Evolutionary conservation across 257 asterid genomes (phyloP).

Genomic region (Solanum corneliomulleri): DNA sequence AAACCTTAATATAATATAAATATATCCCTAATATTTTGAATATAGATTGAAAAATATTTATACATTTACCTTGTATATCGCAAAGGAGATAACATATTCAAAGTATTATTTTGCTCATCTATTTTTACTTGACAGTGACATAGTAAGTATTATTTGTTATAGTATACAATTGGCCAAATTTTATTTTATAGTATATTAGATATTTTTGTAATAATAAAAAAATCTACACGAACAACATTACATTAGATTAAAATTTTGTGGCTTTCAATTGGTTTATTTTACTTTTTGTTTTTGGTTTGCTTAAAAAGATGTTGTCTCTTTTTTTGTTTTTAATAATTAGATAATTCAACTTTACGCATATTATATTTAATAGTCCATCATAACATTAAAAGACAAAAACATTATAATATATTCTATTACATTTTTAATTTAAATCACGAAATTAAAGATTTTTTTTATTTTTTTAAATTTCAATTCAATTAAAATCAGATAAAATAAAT

Average conservation of each 20-base stretch:
- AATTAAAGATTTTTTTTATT: too few relatives aligned
- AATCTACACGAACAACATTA: background rate
- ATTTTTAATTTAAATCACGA: background rate
- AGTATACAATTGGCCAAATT: background rate
- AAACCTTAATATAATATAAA: too few relatives aligned
- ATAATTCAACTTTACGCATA: too few relatives aligned
- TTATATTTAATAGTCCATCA: background rate
- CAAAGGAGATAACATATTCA: background rate
- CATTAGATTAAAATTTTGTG: background rate
- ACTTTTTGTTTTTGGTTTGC: background rate
- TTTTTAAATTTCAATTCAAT: background rate
- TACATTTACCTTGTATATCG: too few relatives aligned
- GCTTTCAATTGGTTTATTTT: background rate
- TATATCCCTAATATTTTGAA: too few relatives aligned
- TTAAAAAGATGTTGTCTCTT: background rate
- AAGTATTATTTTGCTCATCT: background rate
- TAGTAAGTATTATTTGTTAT: background rate
- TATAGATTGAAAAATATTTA: too few relatives aligned
- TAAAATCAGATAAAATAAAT: too few relatives aligned
- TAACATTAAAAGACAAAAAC: background rate
- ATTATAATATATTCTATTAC: background rate
- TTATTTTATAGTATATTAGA: too few relatives aligned
- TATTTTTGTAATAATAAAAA: too few relatives aligned
- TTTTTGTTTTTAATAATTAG: too few relatives aligned
- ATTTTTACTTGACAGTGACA: background rate